Percentiles rank a stretch among this genome's conserved stretches.
Evolutionary conservation across 192 early-diverging fungal species (phyloP).

Genomic region (Entrophospora sp.): DNA sequence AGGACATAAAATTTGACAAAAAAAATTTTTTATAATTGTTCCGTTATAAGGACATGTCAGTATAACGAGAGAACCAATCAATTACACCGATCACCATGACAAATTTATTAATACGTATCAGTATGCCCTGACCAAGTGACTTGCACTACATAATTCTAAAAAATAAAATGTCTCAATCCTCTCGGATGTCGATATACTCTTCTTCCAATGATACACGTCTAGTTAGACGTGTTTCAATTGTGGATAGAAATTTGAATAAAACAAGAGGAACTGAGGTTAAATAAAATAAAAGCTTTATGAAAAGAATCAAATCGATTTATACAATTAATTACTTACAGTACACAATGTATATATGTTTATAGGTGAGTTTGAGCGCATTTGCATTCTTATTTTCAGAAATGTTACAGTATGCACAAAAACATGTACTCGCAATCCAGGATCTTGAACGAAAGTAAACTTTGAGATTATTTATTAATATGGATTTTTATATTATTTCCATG

Average conservation of each 20-base stretch:
- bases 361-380: slow-evolving; percentile 76
- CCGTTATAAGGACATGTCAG: too few species aligned
- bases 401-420: slow-evolving; percentile 93
- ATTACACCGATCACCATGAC: too few species aligned
- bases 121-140: too few species aligned
- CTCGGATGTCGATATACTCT: slow-evolving; percentile 1
- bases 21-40: too few species aligned
- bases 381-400: slow-evolving; percentile 92
- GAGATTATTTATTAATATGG: too few species aligned
- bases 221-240: slow-evolving; percentile 30
- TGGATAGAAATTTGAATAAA: slow-evolving; percentile 72
- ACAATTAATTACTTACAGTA: neutral
- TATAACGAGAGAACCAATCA: too few species aligned
- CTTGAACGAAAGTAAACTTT: slow-evolving; percentile 78
- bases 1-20: too few species aligned
- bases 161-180: slow-evolving; percentile 18
- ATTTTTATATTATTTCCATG: too few species aligned
- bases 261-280: slow-evolving; percentile 62
- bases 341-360: neutral
- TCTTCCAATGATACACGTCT: slow-evolving; percentile 3
- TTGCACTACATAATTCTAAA: too few species aligned
- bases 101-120: too few species aligned
- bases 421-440: slow-evolving; percentile 89
- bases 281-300: neutral
- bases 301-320: neutral